Base-by-base conservation (phyloP, 2,329 filamentous ascomycete species). In the Nannizzia gypsea region DNA sequence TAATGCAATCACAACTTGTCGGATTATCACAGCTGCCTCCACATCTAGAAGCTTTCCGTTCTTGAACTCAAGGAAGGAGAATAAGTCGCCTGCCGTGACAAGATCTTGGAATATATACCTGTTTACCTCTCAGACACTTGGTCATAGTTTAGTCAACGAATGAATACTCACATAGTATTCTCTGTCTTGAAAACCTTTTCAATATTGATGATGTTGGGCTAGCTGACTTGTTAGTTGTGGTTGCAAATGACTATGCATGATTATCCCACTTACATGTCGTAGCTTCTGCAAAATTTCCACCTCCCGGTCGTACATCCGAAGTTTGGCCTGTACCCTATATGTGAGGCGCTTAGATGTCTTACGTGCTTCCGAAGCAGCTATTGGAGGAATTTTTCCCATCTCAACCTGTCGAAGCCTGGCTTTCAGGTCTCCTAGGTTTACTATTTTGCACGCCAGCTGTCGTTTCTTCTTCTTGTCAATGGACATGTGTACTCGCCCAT, bases 21-120 rank as follows among this genome's bases (percentile, higher is more conserved):
- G 72, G 13, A 81, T 69, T 34, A 85, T 80, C 9, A 80, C 74
- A 6, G 80, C 80, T 24, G 79, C 74, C 64, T 83, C 77, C 1
- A 78, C 72, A 60, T 82, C 78, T 4, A 67, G 63, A 0, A 85
- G 69, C 5, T 63, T 71, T 2, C 72, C 74, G 11, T 76, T 74
- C 62, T 78, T 80, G 61, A 72, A 76, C 46, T 81, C 76, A 15
- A 84, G 70, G 62, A 80, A 84, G 0, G 83, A 85, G 63, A 83
- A 80, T 1, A 86, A 72, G 64, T 86, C 83, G 13, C 83, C 83
- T 5, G 77, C 82, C 1, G 81, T 79, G 55, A 83, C 68, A 8
- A 85, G 74, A 50, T 85, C 83, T 66, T 83, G 77, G 61, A 85
- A 81, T 59, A 85, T 80, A 67, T 83, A 86, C 17, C 80, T 81